Evolutionary conservation across 2,329 filamentous ascomycete species (phyloP), one percentile per base, ranked within the genome.

Genomic region (Fusarium sp.): DNA sequence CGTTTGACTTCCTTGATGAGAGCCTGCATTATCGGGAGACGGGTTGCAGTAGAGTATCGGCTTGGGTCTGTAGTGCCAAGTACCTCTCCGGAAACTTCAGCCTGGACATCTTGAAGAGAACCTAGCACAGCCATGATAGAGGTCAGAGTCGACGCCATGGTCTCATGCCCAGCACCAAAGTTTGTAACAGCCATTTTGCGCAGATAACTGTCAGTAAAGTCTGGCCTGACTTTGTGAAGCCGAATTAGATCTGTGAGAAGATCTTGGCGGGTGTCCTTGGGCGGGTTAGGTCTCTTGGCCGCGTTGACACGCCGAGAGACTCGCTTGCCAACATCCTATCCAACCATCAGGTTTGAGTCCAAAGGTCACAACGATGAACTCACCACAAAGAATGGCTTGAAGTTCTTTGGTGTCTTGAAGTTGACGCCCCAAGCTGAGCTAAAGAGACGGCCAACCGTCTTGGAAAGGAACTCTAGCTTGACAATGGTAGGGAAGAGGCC

Each of bases 81-180:
- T 3, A 86, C 68, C 62, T 84, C 82, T 18, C 83, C 80, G 1
- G 75, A 69, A 0, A 86, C 80, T 3, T 72, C 78, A 1, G 65
- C 27, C 48, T 85, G 84, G 0, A 83, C 78, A 0, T 77, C 73
- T 0, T 74, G 43, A 33, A 86, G 82, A 0, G 83, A 83, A 1
- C 83, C 86, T 27, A 90, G 81, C 82, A 88, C 84, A 56, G 85
- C 81, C 56, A 90, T 76, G 24, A 84, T 80, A 5, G 88, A 85
- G 0, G 87, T 89, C 8, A 89, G 76, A 0, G 88, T 87, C 1
- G 87, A 87, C 13, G 86, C 86, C 81, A 88, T 83, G 0, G 88
- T 89, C 74, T 89, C 88, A 68, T 89, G 88, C 0, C 88, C 88
- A 1, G 88, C 88, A 13, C 88, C 88, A 72, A 89, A 89, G 71